Evolutionary conservation across 2,329 filamentous ascomycete genomes (phyloP), one percentile per base, ranked within the genome.

Genomic region (Colletotrichum spinosum): DNA sequence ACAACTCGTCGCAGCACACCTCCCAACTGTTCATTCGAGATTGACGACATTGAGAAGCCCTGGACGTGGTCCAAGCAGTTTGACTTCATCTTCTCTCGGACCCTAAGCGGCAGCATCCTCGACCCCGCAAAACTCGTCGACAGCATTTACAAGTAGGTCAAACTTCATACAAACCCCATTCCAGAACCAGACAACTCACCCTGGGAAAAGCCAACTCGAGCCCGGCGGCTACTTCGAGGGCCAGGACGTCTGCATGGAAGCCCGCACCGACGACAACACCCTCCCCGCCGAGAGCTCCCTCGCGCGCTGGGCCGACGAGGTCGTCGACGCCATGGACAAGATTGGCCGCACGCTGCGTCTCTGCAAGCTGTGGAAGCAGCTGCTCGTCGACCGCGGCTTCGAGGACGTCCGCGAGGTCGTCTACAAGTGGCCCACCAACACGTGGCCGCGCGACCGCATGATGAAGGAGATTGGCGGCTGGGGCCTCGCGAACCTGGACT

Each of bases 21-120:
- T 0, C 77, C 79, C 0, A 85, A 85, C 61, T 75, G 81, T 51
- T 71, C 71, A 8, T 85, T 85, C 67, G 77, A 80, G 39, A 71
- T 80, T 51, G 78, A 80, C 59, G 77, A 80, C 60, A 67, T 73
- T 2, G 76, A 77, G 34, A 70, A 73, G 54, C 67, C 71, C 38
- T 80, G 78, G 78, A 73, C 72, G 3, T 79, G 69, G 44, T 65
- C 68, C 4, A 53, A 68, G 6, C 68, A 70, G 2, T 79, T 79
- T 45, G 78, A 80, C 64, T 78, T 74, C 60, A 75, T 80, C 51
- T 74, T 77, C 60, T 68, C 66, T 13, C 72, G 77, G 33, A 72
- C 73, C 50, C 70, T 80, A 59, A 70, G 69, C 4, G 74, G 72
- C 7, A 71, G 70, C 38, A 72, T 79, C 49, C 15, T 63, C 10